Conservation (phyloP, 352 stramenopile species). For the Phytophthora cactorum region DNA sequence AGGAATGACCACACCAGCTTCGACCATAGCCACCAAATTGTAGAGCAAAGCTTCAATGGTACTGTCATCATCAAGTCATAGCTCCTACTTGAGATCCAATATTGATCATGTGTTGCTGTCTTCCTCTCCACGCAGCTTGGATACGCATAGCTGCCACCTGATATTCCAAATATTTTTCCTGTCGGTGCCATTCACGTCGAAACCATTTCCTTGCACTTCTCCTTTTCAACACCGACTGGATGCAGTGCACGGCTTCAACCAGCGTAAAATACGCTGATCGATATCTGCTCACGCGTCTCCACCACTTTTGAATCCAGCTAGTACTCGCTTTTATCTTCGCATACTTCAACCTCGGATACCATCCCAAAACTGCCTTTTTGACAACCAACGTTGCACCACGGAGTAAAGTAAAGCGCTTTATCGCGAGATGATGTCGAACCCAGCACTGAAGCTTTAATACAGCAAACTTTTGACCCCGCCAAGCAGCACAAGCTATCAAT, state of each 20-base stretch:
- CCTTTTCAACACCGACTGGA: slow-evolving; percentile 53
- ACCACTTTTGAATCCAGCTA: slow-evolving; percentile 54
- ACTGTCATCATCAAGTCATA: slow-evolving; percentile 15
- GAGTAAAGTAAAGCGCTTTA: slow-evolving; percentile 3
- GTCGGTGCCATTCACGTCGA: slow-evolving; percentile 20
- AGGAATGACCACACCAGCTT: slow-evolving; percentile 3
- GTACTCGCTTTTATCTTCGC: neutral
- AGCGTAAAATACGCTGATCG: slow-evolving; percentile 26
- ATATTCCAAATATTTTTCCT: slow-evolving; percentile 30
- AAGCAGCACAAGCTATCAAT: slow-evolving; percentile 24
- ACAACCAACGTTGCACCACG: slow-evolving; percentile 16
- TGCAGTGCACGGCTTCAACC: slow-evolving; percentile 50
- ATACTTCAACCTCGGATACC: slow-evolving; percentile 38
- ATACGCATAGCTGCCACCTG: slow-evolving; percentile 53
- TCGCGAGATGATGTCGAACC: slow-evolving; percentile 34
- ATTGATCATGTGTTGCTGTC: slow-evolving; percentile 13
- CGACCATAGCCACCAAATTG: slow-evolving; percentile 19
- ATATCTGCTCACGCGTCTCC: slow-evolving; percentile 28
- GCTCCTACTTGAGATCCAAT: neutral
- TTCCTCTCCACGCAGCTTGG: slow-evolving; percentile 50
- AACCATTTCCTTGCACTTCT: slow-evolving; percentile 23
- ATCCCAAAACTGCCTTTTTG: slow-evolving; percentile 18
- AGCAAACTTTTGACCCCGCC: slow-evolving; percentile 15
- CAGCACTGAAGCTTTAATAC: slow-evolving; percentile 49
- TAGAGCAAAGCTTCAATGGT: slow-evolving; percentile 25